phyloP scores from a whole-genome alignment of 2,329 filamentous ascomycete species.

The Fusarium succisae region DNA sequence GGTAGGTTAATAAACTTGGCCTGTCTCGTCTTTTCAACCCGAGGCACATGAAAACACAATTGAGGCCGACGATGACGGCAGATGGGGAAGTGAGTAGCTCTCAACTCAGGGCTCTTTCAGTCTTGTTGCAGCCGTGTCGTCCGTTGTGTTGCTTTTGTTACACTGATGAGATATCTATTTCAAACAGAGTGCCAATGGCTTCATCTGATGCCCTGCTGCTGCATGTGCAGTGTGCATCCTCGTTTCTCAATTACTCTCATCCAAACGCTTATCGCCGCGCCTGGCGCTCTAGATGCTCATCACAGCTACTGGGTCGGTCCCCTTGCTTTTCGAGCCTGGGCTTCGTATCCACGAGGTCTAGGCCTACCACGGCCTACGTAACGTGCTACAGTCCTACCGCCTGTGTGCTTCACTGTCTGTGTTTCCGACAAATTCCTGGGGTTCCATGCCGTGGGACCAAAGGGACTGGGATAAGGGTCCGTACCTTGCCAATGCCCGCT shows the following conservation, averaged over 20 bases:
- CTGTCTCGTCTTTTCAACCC: constrained; percentile 19
- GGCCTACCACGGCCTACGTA: constrained; percentile 25
- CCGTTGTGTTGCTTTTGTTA: background rate
- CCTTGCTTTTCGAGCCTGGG: background rate
- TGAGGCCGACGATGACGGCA: constrained; percentile 37
- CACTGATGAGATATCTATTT: background rate
- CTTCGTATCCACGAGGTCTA: constrained; percentile 20
- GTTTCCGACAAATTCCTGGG: constrained; percentile 26
- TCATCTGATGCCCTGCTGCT: background rate
- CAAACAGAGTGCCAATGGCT: constrained; percentile 14
- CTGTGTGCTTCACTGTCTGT: constrained; percentile 6
- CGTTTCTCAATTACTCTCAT: background rate
- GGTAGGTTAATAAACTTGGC: constrained; percentile 27
- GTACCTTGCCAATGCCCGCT: constrained; percentile 18
- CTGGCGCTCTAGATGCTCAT: constrained; percentile 28
- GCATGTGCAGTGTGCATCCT: background rate
- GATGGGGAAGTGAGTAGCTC: constrained; percentile 1
- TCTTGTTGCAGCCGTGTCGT: constrained; percentile 10
- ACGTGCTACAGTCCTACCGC: constrained; percentile 25
- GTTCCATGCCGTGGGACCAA: constrained; percentile 29
- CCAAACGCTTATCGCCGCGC: constrained; percentile 28
- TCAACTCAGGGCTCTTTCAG: constrained; percentile 19
- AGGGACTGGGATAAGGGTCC: constrained; percentile 14
- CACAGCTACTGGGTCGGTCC: background rate
- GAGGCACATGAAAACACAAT: constrained; percentile 26